phyloP scores from a whole-genome alignment of 345 rosid genomes.

The Xanthoceras sorbifolium region DNA sequence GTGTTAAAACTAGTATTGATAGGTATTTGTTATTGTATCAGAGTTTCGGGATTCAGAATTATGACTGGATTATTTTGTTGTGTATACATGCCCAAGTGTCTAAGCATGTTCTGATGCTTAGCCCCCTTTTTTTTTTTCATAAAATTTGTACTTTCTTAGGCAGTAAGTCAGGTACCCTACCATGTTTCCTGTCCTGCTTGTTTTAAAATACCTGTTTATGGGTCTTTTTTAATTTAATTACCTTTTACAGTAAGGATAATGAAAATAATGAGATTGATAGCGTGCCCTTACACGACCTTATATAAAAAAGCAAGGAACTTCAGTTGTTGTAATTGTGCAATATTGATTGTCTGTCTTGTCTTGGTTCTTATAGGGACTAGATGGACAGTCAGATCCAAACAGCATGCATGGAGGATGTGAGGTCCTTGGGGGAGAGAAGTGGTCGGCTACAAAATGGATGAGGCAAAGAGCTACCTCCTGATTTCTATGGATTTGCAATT shows the following conservation, averaged over 20 bases:
- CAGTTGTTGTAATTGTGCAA: no score
- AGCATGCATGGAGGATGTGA: constrained; percentile 96
- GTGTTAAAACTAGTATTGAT: not conserved
- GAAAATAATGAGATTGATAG: not conserved
- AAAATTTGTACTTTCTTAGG: not conserved
- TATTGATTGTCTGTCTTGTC: not conserved
- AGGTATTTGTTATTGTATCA: not conserved
- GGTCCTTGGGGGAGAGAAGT: constrained; percentile 81
- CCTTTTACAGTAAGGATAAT: no score
- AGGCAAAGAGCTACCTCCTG: constrained; percentile 62
- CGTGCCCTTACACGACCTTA: not conserved
- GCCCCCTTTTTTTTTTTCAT: not conserved
- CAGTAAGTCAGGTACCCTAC: not conserved
- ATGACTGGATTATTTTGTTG: not conserved
- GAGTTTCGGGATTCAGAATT: no score
- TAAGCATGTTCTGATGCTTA: not conserved
- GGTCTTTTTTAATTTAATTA: no score
- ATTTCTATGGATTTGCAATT: constrained; percentile 19
- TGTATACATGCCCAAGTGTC: not conserved
- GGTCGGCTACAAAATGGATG: constrained; percentile 99
- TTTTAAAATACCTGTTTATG: not conserved
- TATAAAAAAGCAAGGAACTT: not conserved
- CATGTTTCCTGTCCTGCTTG: not conserved
- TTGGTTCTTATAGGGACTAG: constrained; percentile 56
- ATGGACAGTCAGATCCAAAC: constrained; percentile 79